Base-by-base conservation (phyloP, 164 flowering plant genomes). In the Brasenia schreberi region DNA sequence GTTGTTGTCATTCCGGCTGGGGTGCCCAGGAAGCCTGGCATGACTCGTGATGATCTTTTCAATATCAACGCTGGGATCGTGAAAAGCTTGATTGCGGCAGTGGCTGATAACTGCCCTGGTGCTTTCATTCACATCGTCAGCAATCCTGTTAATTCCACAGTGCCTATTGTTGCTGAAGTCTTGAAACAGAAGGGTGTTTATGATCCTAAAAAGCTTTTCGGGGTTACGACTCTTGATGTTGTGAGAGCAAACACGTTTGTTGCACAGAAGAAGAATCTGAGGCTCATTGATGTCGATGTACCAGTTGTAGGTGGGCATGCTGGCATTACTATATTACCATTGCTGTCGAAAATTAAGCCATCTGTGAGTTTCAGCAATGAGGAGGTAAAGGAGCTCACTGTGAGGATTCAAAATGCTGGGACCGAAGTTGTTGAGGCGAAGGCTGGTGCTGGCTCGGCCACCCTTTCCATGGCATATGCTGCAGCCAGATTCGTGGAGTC, bases 81-180 rank as follows among this genome's bases (percentile, higher is more conserved):
- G 12, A 78, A 44, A 66, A 78, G 73, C 5, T 66, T 76, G n/a
- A 68, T 78, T 65, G 75, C 73, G 65, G 79, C 77, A 39, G 72
- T 78, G 27, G 68, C 75, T 3, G 76, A 76, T 64, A 67, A 71
- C 67, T 78, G 81, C 62, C 79, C 81, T 9, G 74, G 76, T 11
- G 81, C 83, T 9, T 66, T 78, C 71, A 78, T 80, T 39, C 79
- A 80, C 77, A 67, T 80, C 63, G 78, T 80, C 59, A 80, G 81
- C 60, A 80, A 80, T 63, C 83, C 81, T 0, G 83, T 81, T 42
- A 81, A 81, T 68, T 81, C 83, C 5, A 81, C 83, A 0, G 83
- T 81, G n/a, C 81, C 83, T 7, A 78, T 81, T 71, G 81, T 81
- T 7, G 83, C 83, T 18, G 81, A 81, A 69, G 78, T 78, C 42